Conservation (phyloP, 495 filamentous ascomycete genomes). For the Xylaria grammica region DNA sequence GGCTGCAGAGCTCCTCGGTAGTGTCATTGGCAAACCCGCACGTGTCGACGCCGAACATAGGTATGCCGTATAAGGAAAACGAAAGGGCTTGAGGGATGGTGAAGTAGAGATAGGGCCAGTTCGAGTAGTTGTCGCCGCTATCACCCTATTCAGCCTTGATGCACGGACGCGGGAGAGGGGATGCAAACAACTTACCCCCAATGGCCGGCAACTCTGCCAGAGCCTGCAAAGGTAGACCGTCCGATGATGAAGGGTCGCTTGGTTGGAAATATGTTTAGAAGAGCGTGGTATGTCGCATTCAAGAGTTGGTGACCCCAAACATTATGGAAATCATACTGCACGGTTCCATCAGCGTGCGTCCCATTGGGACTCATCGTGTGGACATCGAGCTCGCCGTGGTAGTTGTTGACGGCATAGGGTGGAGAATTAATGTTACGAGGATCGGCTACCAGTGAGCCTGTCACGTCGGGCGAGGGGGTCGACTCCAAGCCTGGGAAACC, state of each 20-base stretch:
- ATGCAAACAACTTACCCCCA: conserved; percentile 62
- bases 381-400: conserved; percentile 74
- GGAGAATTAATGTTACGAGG: conserved; percentile 78
- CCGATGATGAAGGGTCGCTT: conserved; percentile 88
- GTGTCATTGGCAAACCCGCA: conserved; percentile 80
- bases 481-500: conserved; percentile 66
- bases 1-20: conserved; percentile 75
- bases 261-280: conserved; percentile 63
- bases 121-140: conserved; percentile 72
- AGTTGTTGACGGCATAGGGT: conserved; percentile 82
- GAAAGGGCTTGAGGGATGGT: conserved; percentile 81
- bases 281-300: conserved; percentile 78
- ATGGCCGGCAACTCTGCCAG: conserved; percentile 81
- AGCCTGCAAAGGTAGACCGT: conserved; percentile 80
- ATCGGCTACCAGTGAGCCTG: conserved; percentile 69
- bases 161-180: neutral
- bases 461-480: conserved; percentile 62
- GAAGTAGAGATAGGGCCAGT: conserved; percentile 74
- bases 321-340: conserved; percentile 84
- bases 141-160: conserved; percentile 8
- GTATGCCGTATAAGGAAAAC: conserved; percentile 82
- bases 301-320: conserved; percentile 76
- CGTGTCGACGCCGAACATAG: conserved; percentile 86
- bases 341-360: conserved; percentile 71
- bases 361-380: conserved; percentile 80